Conservation (phyloP, 1,139 yeast genomes). For the Magnusiomyces sp. region DNA sequence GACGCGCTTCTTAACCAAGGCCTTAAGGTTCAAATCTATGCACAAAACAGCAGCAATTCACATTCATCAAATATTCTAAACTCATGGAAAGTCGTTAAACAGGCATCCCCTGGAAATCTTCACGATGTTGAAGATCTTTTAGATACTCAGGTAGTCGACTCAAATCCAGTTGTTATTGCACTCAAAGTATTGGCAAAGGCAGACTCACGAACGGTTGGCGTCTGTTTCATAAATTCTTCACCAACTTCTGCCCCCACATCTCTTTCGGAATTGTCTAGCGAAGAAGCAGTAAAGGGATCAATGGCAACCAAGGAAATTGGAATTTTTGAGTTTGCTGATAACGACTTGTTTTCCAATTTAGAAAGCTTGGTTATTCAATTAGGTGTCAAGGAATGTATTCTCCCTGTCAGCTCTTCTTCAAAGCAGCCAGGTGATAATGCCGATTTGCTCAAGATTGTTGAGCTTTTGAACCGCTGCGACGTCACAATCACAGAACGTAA, state of each 20-base stretch:
- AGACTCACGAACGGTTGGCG: constrained; percentile 17
- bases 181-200: constrained; percentile 43
- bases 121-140: constrained; percentile 72
- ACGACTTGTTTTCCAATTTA: constrained; percentile 75
- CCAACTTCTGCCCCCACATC: neutral
- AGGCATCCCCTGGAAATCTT: constrained; percentile 88
- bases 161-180: constrained; percentile 67
- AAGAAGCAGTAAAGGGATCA: constrained; percentile 64
- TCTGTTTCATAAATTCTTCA: neutral
- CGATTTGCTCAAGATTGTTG: constrained; percentile 35
- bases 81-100: constrained; percentile 47
- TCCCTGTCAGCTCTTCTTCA: constrained; percentile 35
- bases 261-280: constrained; percentile 19
- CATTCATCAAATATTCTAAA: neutral
- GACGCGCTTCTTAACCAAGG: constrained; percentile 62
- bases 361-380: constrained; percentile 81
- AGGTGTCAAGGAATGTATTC: constrained; percentile 76
- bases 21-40: constrained; percentile 71
- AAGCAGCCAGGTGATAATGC: constrained; percentile 28
- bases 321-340: constrained; percentile 73
- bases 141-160: constrained; percentile 38
- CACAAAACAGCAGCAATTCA: constrained; percentile 25
- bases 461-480: constrained; percentile 65
- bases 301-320: constrained; percentile 59
- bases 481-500: constrained; percentile 58